Percentiles rank a stretch among this genome's conserved stretches.
These are phyloP conservation scores for Quercus suber DNA, from an alignment of 306 rosid species.

Conservation along the genomic window DNA sequence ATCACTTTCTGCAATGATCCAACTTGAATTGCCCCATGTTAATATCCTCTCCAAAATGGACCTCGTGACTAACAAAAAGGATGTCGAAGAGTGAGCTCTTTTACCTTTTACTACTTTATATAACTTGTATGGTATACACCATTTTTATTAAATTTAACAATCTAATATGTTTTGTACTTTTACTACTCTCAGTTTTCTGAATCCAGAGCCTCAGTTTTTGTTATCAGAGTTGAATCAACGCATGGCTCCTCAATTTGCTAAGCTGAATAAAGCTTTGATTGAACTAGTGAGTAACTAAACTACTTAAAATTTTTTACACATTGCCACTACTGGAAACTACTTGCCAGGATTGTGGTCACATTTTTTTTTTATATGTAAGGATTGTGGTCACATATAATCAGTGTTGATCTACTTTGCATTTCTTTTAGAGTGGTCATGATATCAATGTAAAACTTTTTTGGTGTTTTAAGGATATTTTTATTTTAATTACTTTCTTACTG, in stretches of 20 bases:
- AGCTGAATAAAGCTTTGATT: conserved; percentile 84
- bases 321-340: background rate
- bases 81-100: conserved; percentile 62
- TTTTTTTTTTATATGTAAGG: no score
- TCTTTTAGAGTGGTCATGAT: background rate
- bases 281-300: conserved; percentile 50
- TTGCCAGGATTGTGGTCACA: background rate
- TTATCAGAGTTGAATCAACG: conserved; percentile 74
- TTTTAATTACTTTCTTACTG: background rate
- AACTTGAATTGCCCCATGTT: conserved; percentile 87
- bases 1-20: conserved; percentile 82
- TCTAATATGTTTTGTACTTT: background rate
- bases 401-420: background rate
- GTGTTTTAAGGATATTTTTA: background rate
- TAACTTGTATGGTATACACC: background rate
- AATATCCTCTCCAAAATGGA: conserved; percentile 96
- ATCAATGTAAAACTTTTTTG: background rate
- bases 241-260: conserved; percentile 88
- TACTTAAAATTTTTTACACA: background rate
- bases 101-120: conserved; percentile 8
- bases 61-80: conserved; percentile 74
- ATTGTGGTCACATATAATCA: background rate
- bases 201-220: conserved; percentile 71
- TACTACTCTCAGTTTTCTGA: conserved; percentile 56
- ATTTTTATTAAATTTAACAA: background rate